These are phyloP conservation scores for Cyanophora paradoxa DNA, from an alignment of 78 protist species.

Conservation along the genomic window DNA sequence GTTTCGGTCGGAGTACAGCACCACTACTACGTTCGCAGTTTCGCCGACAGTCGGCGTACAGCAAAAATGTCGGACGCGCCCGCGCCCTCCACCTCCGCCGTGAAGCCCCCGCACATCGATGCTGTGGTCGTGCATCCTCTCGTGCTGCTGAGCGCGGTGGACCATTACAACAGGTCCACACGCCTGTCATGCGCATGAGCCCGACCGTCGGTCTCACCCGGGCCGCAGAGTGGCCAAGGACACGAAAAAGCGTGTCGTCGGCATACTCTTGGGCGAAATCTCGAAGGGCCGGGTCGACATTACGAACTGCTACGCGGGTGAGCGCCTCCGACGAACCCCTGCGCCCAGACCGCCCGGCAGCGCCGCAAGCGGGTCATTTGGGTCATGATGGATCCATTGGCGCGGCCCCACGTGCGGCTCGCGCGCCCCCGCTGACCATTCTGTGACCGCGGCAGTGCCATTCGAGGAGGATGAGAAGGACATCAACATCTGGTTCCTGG, in stretches of 20 bases:
- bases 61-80: no score
- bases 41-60: no score
- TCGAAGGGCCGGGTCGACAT: conserved; percentile 67
- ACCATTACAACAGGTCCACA: conserved; percentile 86
- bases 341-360: not conserved
- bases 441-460: conserved; percentile 61
- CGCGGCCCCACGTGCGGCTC: not conserved
- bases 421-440: not conserved
- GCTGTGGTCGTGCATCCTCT: conserved; percentile 85
- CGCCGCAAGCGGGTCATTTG: no score
- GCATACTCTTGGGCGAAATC: conserved; percentile 80
- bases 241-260: conserved; percentile 79
- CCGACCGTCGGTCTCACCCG: no score
- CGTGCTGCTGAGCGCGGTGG: conserved; percentile 88
- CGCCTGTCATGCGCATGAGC: no score
- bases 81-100: no score
- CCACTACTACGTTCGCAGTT: no score
- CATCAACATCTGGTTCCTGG: conserved; percentile 85
- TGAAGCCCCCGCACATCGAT: no score
- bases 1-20: no score
- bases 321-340: not conserved
- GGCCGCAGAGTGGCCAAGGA: conserved; percentile 28
- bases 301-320: conserved; percentile 76
- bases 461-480: conserved; percentile 89
- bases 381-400: not conserved